Conservation (phyloP, 306 rosid genomes). For the Malus asiatica region DNA sequence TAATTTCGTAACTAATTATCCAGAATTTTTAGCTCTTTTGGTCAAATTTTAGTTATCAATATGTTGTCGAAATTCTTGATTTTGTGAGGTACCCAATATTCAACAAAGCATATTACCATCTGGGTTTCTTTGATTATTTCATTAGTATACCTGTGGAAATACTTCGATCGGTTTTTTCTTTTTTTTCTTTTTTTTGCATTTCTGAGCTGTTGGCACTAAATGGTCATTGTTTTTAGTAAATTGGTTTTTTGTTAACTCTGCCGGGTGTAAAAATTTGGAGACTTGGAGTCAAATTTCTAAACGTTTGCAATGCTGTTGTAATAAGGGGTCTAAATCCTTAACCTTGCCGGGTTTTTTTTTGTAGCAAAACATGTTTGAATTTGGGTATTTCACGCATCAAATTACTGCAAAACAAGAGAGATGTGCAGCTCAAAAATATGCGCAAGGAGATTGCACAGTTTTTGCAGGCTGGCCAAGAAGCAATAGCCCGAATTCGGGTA, state of each 20-base stretch:
- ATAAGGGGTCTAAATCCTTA: background rate
- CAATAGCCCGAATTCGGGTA: slow-evolving; percentile 93
- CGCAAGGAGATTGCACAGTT: slow-evolving; percentile 90
- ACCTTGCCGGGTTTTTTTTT: slow-evolving; percentile 14
- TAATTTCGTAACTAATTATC: background rate
- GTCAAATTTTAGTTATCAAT: background rate
- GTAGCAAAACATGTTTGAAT: slow-evolving; percentile 82
- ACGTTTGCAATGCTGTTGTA: background rate
- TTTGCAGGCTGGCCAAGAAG: slow-evolving; percentile 92
- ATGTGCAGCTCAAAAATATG: slow-evolving; percentile 76
- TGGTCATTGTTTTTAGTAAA: background rate
- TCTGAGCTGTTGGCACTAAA: background rate
- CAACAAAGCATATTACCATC: slow-evolving; percentile 6
- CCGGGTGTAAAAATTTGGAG: background rate
- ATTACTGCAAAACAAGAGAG: slow-evolving; percentile 94
- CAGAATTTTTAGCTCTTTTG: background rate
- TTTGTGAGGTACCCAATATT: slow-evolving; percentile 7
- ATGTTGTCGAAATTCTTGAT: background rate
- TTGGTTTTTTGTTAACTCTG: background rate
- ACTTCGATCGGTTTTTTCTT: background rate
- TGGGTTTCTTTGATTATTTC: slow-evolving; percentile 5
- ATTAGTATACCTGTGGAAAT: background rate
- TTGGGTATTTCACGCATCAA: slow-evolving; percentile 84
- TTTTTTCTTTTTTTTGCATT: background rate
- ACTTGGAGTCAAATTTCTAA: background rate